A percentile compares a stretch with the other conserved stretches of the same genome.
These are phyloP conservation scores for Heliamphora pulchella DNA, from an alignment of 179 eudicot genomes.

Conservation along the genomic window DNA sequence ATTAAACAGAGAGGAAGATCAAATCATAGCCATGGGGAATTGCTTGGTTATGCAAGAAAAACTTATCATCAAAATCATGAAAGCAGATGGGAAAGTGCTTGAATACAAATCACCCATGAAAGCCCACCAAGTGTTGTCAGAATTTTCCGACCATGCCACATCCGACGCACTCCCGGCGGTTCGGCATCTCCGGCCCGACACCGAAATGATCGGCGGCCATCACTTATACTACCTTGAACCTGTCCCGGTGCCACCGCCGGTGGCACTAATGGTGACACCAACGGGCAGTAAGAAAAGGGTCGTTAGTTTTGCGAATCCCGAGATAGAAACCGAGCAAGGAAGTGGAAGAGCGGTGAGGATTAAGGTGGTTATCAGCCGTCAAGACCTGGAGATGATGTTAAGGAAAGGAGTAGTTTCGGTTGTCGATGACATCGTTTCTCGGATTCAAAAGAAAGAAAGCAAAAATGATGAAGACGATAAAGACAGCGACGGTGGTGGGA, in stretches of 20 bases:
- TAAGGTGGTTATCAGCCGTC: constrained; percentile 65
- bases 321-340: constrained; percentile 14
- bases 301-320: constrained; percentile 31
- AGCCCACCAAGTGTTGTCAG: constrained; percentile 42
- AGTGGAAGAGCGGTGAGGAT: constrained; percentile 35
- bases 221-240: constrained; percentile 41
- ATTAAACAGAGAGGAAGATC: too few species aligned
- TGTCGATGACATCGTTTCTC: constrained; percentile 33
- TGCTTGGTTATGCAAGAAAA: constrained; percentile 46
- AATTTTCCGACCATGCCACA: constrained; percentile 35
- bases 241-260: constrained; percentile 19
- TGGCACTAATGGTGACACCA: not conserved
- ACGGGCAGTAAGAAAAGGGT: constrained; percentile 31
- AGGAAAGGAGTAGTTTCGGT: constrained; percentile 34
- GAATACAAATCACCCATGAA: constrained; percentile 38
- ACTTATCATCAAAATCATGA: constrained; percentile 28
- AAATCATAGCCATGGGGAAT: constrained; percentile 44
- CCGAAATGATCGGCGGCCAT: constrained; percentile 24
- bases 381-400: constrained; percentile 54
- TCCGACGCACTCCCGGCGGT: constrained; percentile 29
- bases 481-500: too few species aligned
- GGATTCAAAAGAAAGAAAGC: constrained; percentile 22
- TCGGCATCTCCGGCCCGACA: constrained; percentile 27
- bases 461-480: constrained; percentile 2
- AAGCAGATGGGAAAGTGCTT: constrained; percentile 41